These are phyloP conservation scores for Silene coronaria DNA, from an alignment of 179 eudicot species.

Conservation along the genomic window DNA sequence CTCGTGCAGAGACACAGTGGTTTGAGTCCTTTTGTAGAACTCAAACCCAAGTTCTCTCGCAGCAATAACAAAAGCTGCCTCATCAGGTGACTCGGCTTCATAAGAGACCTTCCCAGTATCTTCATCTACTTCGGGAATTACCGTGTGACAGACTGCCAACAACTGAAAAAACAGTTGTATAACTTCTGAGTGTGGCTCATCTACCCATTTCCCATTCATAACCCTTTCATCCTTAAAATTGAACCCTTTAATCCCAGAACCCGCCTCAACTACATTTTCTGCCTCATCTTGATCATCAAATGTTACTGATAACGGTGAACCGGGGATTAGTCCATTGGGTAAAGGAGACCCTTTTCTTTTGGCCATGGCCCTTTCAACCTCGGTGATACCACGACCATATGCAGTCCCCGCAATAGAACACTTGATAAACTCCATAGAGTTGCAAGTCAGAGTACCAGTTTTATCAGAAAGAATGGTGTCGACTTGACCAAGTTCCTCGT, in stretches of 20 bases:
- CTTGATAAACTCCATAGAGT: conserved; percentile 92
- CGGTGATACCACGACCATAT: conserved; percentile 81
- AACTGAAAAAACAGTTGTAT: conserved; percentile 67
- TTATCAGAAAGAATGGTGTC: conserved; percentile 88
- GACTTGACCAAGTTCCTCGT: conserved; percentile 90
- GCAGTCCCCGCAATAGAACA: conserved; percentile 85
- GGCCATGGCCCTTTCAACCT: conserved; percentile 89
- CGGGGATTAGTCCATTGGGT: conserved; percentile 26
- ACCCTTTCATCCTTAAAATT: conserved; percentile 80
- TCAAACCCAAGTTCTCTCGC: conserved; percentile 89
- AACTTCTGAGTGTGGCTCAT: conserved; percentile 55
- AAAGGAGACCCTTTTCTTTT: conserved; percentile 63
- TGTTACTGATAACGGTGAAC: conserved; percentile 35
- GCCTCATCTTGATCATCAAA: conserved; percentile 26
- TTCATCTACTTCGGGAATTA: conserved; percentile 81
- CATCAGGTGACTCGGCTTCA: conserved; percentile 98
- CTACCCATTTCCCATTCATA: conserved; percentile 67
- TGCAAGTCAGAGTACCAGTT: conserved; percentile 87
- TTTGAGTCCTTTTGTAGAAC: conserved; percentile 77
- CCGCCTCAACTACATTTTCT: conserved; percentile 23
- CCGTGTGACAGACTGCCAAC: conserved; percentile 82
- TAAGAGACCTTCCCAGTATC: conserved; percentile 59
- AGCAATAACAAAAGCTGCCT: conserved; percentile 94
- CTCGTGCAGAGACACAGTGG: conserved; percentile 57
- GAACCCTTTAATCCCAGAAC: conserved; percentile 57